Evolutionary conservation across 352 stramenopile genomes (phyloP).

Genomic region (Pythium rhizo-oryzae): DNA sequence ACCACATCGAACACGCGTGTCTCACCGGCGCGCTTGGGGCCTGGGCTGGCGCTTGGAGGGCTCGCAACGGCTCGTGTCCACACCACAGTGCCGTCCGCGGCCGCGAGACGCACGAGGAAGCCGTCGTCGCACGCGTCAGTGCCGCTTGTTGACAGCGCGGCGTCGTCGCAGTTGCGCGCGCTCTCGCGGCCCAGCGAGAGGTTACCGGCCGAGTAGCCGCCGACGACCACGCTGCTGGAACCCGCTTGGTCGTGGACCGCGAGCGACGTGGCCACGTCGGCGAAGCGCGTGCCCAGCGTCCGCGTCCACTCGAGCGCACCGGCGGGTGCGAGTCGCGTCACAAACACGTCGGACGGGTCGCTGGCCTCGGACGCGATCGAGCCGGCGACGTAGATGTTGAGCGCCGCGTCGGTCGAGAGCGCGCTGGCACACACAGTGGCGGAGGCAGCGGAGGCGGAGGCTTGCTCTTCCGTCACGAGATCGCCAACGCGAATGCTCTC

Average conservation of each 20-base stretch:
- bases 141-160: too few relatives aligned
- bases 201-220: slow-evolving; percentile 13
- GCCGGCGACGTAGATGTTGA: slow-evolving; percentile 17
- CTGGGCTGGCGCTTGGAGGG: neutral
- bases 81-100: slow-evolving; percentile 2
- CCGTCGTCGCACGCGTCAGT: slow-evolving; percentile 15
- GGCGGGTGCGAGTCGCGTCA: slow-evolving; percentile 4
- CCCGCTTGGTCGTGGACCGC: neutral
- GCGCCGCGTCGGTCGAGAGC: slow-evolving; percentile 8
- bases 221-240: slow-evolving; percentile 7
- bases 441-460: too few relatives aligned
- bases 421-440: neutral
- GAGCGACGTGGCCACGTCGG: slow-evolving; percentile 11
- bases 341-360: slow-evolving; percentile 9
- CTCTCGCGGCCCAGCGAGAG: slow-evolving; percentile 7
- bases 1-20: slow-evolving; percentile 33
- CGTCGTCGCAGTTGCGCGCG: slow-evolving; percentile 1
- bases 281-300: slow-evolving; percentile 15
- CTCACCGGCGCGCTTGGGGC: neutral
- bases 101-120: slow-evolving; percentile 15
- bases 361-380: neutral
- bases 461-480: neutral
- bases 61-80: slow-evolving; percentile 7
- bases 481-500: neutral
- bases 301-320: slow-evolving; percentile 12